Conservation (phyloP, 2,329 filamentous ascomycete genomes). For the Leptographium radiaticola region DNA sequence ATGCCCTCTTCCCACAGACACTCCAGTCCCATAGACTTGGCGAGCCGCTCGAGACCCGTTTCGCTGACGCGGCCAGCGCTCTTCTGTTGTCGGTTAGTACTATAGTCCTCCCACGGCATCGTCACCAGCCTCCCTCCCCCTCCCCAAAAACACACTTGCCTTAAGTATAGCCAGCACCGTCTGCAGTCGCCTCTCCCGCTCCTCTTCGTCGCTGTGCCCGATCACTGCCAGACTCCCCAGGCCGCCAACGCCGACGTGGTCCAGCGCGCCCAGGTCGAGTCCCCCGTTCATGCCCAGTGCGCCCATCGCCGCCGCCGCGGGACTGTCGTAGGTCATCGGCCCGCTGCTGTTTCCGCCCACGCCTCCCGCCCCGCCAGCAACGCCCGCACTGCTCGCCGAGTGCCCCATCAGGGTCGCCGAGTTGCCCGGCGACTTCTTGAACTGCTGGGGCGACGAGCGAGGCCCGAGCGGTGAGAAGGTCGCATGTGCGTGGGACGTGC, state of each 20-base stretch:
- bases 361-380: not conserved
- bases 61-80: slow-evolving; percentile 56
- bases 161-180: slow-evolving; percentile 35
- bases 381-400: slow-evolving; percentile 16
- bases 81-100: slow-evolving; percentile 12
- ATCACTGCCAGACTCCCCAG: slow-evolving; percentile 28
- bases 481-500: slow-evolving; percentile 37
- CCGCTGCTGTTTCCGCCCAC: slow-evolving; percentile 14
- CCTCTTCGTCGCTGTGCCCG: slow-evolving; percentile 29
- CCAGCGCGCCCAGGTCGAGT: slow-evolving; percentile 37
- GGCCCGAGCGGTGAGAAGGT: slow-evolving; percentile 46
- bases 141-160: too few relatives aligned
- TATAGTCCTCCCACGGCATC: too few relatives aligned
- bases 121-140: too few relatives aligned
- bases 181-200: slow-evolving; percentile 41
- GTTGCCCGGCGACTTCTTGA: slow-evolving; percentile 50
- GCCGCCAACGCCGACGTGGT: slow-evolving; percentile 35
- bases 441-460: slow-evolving; percentile 49
- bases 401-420: slow-evolving; percentile 34
- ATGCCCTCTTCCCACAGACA: slow-evolving; percentile 44
- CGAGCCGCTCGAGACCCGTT: slow-evolving; percentile 60
- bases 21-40: slow-evolving; percentile 53
- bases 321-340: slow-evolving; percentile 49
- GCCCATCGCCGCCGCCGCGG: slow-evolving; percentile 48
- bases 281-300: slow-evolving; percentile 35